Conservation (phyloP, 371 early-diverging fungal species). For the Mucor saturninus region DNA sequence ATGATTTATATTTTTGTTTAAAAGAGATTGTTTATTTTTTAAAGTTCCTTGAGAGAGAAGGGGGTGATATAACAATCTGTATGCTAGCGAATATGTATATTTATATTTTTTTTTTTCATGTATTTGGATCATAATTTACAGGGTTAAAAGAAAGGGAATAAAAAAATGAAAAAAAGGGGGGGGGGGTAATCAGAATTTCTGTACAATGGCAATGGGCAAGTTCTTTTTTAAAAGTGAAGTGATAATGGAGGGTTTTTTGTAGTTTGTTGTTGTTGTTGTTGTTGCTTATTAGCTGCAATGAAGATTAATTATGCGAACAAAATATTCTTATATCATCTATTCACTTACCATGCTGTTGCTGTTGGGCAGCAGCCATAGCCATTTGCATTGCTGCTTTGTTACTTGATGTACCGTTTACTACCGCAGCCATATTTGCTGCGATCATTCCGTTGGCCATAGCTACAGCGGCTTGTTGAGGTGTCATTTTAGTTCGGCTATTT, state of each 20-base stretch:
- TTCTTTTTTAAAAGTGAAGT: conserved; percentile 20
- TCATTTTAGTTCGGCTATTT: conserved; percentile 45
- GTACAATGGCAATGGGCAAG: background rate
- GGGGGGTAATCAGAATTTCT: conserved; percentile 1
- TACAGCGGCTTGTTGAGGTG: conserved; percentile 50
- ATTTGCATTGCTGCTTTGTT: conserved; percentile 44
- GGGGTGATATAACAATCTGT: conserved; percentile 1
- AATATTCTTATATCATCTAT: background rate
- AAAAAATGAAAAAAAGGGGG: background rate
- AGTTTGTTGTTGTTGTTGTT: conserved; percentile 15
- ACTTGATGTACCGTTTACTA: conserved; percentile 29
- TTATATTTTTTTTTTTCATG: background rate
- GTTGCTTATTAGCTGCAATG: conserved; percentile 12
- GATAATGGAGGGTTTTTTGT: conserved; percentile 21
- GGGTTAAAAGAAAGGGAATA: background rate
- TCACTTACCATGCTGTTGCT: conserved; percentile 24
- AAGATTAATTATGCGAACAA: background rate
- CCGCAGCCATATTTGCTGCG: conserved; percentile 53
- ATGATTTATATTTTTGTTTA: background rate
- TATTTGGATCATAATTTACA: conserved; percentile 14
- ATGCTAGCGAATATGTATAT: background rate
- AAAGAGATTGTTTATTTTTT: conserved; percentile 3
- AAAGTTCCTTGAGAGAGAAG: background rate
- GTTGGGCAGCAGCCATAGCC: conserved; percentile 42
- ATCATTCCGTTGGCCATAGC: conserved; percentile 57